A percentile compares a stretch with the other conserved stretches of the same genome.
phyloP scores from a whole-genome alignment of 2,329 filamentous ascomycete species.

The Aspergillus cejpii region DNA sequence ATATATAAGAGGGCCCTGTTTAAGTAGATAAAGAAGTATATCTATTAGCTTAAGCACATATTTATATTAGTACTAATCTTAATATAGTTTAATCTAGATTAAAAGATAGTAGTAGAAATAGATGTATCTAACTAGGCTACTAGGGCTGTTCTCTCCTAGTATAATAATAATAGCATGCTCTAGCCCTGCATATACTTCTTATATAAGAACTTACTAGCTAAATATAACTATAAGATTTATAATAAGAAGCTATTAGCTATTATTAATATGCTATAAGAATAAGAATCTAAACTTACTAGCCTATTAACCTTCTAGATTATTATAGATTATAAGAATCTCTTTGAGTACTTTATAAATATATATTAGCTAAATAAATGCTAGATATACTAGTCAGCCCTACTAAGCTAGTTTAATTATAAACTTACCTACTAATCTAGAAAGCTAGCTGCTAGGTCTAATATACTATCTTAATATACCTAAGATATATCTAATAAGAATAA shows the following conservation, averaged over 20 bases:
- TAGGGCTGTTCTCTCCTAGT: background rate
- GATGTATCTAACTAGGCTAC: background rate
- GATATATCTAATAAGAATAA: background rate
- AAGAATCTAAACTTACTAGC: background rate
- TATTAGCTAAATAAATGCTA: too few relatives aligned
- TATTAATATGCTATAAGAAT: background rate
- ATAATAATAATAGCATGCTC: background rate
- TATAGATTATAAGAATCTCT: background rate
- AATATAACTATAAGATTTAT: background rate
- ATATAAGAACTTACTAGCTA: background rate
- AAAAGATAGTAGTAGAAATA: background rate
- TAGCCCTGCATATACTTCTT: background rate
- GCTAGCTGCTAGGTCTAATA: rapidly evolving
- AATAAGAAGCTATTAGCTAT: background rate
- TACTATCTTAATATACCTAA: background rate
- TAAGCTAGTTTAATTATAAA: too few relatives aligned
- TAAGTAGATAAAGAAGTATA: too few relatives aligned
- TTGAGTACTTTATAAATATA: background rate
- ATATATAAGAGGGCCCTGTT: too few relatives aligned
- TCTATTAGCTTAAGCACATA: too few relatives aligned
- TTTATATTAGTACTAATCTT: too few relatives aligned
- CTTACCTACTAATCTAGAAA: too few relatives aligned
- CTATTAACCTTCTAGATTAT: background rate
- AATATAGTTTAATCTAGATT: background rate
- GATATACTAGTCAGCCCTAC: too few relatives aligned